Conservation (phyloP, 768 basidiomycete species). For the Hygrophorus pudorinus region DNA sequence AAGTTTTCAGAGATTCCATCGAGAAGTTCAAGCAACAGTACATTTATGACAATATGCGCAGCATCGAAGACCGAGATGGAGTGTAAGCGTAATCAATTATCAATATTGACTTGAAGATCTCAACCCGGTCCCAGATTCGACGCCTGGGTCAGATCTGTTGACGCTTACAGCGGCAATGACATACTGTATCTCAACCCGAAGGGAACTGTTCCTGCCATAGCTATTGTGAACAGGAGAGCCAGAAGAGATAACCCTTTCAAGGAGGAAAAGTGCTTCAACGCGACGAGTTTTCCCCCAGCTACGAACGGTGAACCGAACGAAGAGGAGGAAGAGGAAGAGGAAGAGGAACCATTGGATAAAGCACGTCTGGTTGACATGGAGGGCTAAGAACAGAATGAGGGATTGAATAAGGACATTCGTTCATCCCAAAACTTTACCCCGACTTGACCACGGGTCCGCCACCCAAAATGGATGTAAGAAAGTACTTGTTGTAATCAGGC, state of each 20-base stretch:
- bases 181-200: slow-evolving; percentile 68
- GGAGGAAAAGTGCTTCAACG: slow-evolving; percentile 61
- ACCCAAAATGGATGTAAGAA: too few species aligned
- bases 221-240: slow-evolving; percentile 54
- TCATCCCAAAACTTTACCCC: too few species aligned
- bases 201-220: slow-evolving; percentile 64
- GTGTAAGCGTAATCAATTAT: slow-evolving; percentile 42
- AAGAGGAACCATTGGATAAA: slow-evolving; percentile 24
- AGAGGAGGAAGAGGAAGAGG: slow-evolving; percentile 21
- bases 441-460: too few species aligned
- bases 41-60: slow-evolving; percentile 83
- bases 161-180: slow-evolving; percentile 69
- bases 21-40: slow-evolving; percentile 74
- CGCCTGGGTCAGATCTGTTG: slow-evolving; percentile 72
- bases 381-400: slow-evolving; percentile 22
- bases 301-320: slow-evolving; percentile 26
- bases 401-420: too few species aligned
- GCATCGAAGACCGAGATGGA: slow-evolving; percentile 69
- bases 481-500: too few species aligned
- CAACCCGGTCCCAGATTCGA: slow-evolving; percentile 50
- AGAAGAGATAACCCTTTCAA: slow-evolving; percentile 52
- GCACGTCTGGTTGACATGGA: slow-evolving; percentile 42
- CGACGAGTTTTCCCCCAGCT: slow-evolving; percentile 38
- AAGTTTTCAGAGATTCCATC: slow-evolving; percentile 53
- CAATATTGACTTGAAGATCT: not conserved